Conservation (phyloP, 2,329 filamentous ascomycete species). For the Aotearoamyces nothofagi region DNA sequence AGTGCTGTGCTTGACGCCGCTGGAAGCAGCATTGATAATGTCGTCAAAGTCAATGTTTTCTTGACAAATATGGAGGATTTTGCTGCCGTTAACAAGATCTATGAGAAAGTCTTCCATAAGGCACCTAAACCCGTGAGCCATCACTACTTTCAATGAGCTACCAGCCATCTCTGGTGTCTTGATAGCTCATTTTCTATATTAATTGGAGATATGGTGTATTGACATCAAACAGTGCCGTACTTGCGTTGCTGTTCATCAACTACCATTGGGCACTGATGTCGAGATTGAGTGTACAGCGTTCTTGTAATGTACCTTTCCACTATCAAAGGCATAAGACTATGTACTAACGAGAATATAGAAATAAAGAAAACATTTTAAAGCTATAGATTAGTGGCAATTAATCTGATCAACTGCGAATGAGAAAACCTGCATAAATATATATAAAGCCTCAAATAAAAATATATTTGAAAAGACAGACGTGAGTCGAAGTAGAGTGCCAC, state of each 20-base stretch:
- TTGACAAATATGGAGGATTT: slow-evolving; percentile 52
- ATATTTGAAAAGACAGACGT: no score
- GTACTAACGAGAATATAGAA: no score
- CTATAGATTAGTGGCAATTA: no score
- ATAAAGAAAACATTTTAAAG: no score
- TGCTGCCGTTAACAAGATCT: slow-evolving; percentile 39
- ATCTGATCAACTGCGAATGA: no score
- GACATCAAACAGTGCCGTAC: slow-evolving; percentile 24
- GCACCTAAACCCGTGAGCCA: slow-evolving; percentile 30
- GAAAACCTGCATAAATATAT: no score
- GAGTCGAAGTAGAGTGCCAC: no score
- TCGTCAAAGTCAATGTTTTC: slow-evolving; percentile 54
- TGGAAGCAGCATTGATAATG: slow-evolving; percentile 40
- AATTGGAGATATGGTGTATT: slow-evolving; percentile 16
- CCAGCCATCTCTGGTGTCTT: no score
- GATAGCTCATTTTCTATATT: slow-evolving; percentile 3
- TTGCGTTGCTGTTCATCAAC: slow-evolving; percentile 34
- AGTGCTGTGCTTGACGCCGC: slow-evolving; percentile 42
- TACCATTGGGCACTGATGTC: slow-evolving; percentile 33
- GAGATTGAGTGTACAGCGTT: slow-evolving; percentile 36
- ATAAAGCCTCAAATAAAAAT: no score
- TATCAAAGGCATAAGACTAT: no score
- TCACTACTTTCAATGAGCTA: no score
- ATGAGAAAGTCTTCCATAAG: slow-evolving; percentile 30
- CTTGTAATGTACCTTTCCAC: slow-evolving; percentile 14